Base-by-base conservation (phyloP, 192 early-diverging fungal species). In the Coemansia sp. region DNA sequence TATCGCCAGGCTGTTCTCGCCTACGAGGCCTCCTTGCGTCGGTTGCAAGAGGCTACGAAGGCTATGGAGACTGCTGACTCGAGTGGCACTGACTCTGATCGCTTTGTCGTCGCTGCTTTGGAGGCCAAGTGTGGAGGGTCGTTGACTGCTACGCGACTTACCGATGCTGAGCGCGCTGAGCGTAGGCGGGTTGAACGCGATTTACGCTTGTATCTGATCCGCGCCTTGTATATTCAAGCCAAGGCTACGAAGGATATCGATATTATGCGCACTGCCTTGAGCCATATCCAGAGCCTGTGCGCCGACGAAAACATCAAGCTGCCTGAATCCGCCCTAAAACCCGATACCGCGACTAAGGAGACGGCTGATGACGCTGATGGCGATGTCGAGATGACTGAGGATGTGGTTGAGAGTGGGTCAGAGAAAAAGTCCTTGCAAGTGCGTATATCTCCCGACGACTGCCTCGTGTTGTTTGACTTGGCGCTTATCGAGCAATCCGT, bases 401-500 rank as follows among this genome's bases (percentile, higher is more conserved):
- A 43, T 14, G 48, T 18, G 8, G 34, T 26, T 1, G 61, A 33
- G 3, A 39, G 20, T 38, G 59, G 57, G 9, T 20, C 31, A 1
- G 59, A 66, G 16, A 65, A 61, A 25, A 62, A 62, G 9, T 37
- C 33, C 6, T 41, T 41, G 10, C 56, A 16, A 0, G 52, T 50
- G 2, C 48, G 47, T 26, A 28, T 78, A 33, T 56, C 68, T 2
- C 65, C 87, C 0, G 86, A 77, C 11, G 87, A 91, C 70, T 82
- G 82, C 47, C 73, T 85, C 2, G 66, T 85, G 9, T 73, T 88
- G 12, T 89, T 86, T 48, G 87, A 92, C 60, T 76, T 93, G 65
- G 95, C 93, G 2, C 68, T 97, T 16, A 85, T 94, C 25, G 90
- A 94, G 72, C 94, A 95, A 62, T 85, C 89, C 3, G 91, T 88